These are phyloP conservation scores for Neocucurbitaria cava DNA, from an alignment of 2,329 filamentous ascomycete genomes.

Conservation along the genomic window DNA sequence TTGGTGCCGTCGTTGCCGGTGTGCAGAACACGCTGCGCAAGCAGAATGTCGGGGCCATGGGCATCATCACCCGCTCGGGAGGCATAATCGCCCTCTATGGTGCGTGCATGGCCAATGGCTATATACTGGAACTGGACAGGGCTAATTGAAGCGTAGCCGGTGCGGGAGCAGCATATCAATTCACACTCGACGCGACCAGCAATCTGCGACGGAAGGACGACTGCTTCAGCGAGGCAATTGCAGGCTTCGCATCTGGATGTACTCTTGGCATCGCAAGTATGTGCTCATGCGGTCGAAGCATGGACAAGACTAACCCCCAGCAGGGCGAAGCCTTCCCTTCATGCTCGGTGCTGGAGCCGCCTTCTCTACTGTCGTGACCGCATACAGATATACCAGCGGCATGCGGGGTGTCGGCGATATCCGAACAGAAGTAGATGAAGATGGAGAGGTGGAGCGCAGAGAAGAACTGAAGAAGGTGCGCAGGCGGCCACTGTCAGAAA, in stretches of 20 bases:
- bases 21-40: constrained; percentile 87
- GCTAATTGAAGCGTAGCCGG: constrained; percentile 63
- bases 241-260: constrained; percentile 77
- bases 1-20: constrained; percentile 75
- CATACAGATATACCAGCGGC: constrained; percentile 73
- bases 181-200: constrained; percentile 76
- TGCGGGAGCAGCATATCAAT: constrained; percentile 77
- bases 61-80: constrained; percentile 80
- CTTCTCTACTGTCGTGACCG: constrained; percentile 65
- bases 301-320: constrained; percentile 24
- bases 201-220: constrained; percentile 89
- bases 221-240: constrained; percentile 74
- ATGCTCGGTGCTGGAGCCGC: constrained; percentile 72
- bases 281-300: constrained; percentile 31
- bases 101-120: constrained; percentile 49
- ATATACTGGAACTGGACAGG: not conserved
- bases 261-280: constrained; percentile 76
- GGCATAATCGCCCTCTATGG: constrained; percentile 73
- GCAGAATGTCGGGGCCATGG: constrained; percentile 80
- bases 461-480: constrained; percentile 76
- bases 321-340: constrained; percentile 71
- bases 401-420: constrained; percentile 57
- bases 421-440: constrained; percentile 66
- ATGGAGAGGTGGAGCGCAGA: constrained; percentile 79
- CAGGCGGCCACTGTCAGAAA: constrained; percentile 78